A percentile compares a stretch with the other conserved stretches of the same genome.
Evolutionary conservation across 495 filamentous ascomycete genomes (phyloP).

Genomic region (Bryoglossum gracile): DNA sequence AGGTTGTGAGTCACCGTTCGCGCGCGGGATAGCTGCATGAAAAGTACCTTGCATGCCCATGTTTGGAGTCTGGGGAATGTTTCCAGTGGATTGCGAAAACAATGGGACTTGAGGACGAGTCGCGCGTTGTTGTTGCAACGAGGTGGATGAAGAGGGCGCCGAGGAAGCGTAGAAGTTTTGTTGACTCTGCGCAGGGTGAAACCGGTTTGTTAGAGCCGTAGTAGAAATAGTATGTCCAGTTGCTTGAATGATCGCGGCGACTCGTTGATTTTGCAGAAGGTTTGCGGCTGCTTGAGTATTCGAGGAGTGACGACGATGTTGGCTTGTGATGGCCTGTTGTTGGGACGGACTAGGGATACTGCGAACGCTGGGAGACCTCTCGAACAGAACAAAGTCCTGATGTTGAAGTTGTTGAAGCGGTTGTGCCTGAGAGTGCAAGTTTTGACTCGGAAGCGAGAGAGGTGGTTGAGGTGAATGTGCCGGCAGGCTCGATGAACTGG

Average conservation of each 20-base stretch:
- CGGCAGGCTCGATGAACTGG: slow-evolving; percentile 52
- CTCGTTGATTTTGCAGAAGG: slow-evolving; percentile 45
- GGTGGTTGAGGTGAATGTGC: slow-evolving; percentile 43
- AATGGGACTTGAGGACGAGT: slow-evolving; percentile 46
- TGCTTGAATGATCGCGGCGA: slow-evolving; percentile 52
- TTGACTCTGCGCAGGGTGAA: slow-evolving; percentile 37
- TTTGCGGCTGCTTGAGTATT: slow-evolving; percentile 30
- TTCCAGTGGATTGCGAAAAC: slow-evolving; percentile 42
- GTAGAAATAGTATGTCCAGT: slow-evolving; percentile 51
- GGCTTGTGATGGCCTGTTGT: slow-evolving; percentile 33
- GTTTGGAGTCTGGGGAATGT: slow-evolving; percentile 32
- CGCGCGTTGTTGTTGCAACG: slow-evolving; percentile 38
- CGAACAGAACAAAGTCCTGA: slow-evolving; percentile 33
- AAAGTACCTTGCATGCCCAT: slow-evolving; percentile 37
- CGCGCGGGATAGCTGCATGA: slow-evolving; percentile 22
- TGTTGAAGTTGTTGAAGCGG: slow-evolving; percentile 27
- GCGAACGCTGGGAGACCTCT: slow-evolving; percentile 28
- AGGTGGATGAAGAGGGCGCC: slow-evolving; percentile 38
- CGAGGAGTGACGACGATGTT: slow-evolving; percentile 35
- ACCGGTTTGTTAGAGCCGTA: slow-evolving; percentile 51
- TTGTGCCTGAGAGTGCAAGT: slow-evolving; percentile 17
- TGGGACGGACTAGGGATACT: slow-evolving; percentile 41
- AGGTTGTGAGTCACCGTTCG: slow-evolving; percentile 24
- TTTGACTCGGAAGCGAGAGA: no score
- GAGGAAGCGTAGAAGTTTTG: slow-evolving; percentile 49